phyloP scores from a whole-genome alignment of 495 filamentous ascomycete genomes.

The Diplogelasinospora grovesii region DNA sequence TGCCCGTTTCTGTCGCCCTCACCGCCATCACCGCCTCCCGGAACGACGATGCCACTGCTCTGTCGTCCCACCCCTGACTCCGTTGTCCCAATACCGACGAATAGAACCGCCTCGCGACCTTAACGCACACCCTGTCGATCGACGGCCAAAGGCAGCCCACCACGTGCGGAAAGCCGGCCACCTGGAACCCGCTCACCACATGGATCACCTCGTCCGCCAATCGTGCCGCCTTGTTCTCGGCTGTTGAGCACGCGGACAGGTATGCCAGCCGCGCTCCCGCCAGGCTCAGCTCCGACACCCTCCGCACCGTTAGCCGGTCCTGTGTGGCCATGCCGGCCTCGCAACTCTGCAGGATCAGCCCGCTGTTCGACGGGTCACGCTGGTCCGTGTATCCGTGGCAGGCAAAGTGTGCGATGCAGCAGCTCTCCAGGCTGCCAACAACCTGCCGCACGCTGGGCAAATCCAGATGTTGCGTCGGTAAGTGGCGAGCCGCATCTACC shows the following conservation, averaged over 20 bases:
- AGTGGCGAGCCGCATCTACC: background rate
- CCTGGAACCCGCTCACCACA: constrained; percentile 7
- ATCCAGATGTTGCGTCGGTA: background rate
- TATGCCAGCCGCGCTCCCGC: constrained; percentile 1
- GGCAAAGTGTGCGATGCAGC: constrained; percentile 1
- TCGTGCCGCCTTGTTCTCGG: background rate
- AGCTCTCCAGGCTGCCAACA: background rate
- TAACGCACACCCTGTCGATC: constrained; percentile 1
- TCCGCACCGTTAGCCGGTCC: background rate
- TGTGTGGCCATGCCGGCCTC: too few species aligned
- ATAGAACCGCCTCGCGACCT: background rate
- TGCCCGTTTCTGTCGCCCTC: too few species aligned
- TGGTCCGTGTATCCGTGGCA: background rate
- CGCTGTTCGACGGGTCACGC: background rate
- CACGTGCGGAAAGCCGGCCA: constrained; percentile 10
- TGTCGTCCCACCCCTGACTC: background rate
- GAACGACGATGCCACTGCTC: background rate
- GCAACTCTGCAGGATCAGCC: background rate
- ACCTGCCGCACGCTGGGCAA: background rate
- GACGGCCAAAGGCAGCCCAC: constrained; percentile 2
- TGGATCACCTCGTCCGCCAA: constrained; percentile 10
- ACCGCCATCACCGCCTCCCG: too few species aligned
- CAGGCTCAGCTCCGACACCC: too few species aligned
- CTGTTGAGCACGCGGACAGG: constrained; percentile 10
- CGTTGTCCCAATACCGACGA: background rate